Evolutionary conservation across 202 grass and related monocot genomes (phyloP), one percentile per base, ranked within the genome.

Genomic region (Carex sylvatica): DNA sequence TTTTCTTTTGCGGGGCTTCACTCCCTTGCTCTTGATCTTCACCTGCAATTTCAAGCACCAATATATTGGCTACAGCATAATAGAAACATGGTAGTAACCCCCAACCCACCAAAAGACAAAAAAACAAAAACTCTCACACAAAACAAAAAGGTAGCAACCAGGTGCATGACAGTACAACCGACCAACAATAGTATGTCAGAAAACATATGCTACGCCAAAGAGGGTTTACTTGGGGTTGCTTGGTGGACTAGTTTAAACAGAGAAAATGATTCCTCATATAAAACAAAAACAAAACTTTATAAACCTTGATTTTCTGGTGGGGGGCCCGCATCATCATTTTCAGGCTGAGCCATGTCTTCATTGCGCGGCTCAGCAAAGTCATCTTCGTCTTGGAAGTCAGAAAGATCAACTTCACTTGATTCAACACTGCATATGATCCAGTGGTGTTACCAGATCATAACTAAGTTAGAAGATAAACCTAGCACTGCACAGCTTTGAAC

Each of bases 321-420:
- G 85, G 85, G 64, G 81, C 52, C 54, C 77, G 78, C 51, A 81
- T 88, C 84, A 78, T 66, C 13, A 49, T 69, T 73, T 81, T 74
- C 77, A 85, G 58, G 79, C 15, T 55, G 81, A 72, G 4, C 83
- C 85, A 59, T 53, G 65, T 88, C 92, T 76, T 88, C 66, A 83
- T 79, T 4, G 61, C 65, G 88, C 30, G 61, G 61, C 10, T 28
- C 44, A 18, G 11, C 68, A 80, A 84, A 82, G 71, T 83, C 85
- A 16, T 92, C 90, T 42, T 84, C 83, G 53, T 93, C 87, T 92
- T 98, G 96, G 52, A 95, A 98, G 83, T 98, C 91, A 85, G 96
- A 98, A 47, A 98, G 92, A 89, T 98, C 92, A 79, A 98, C 86
- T 88, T 98, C 96, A 90, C 92, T 95, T 83, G 96, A 98, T 85